phyloP scores from a whole-genome alignment of 768 basidiomycete genomes.

The Phylloporus sp. region DNA sequence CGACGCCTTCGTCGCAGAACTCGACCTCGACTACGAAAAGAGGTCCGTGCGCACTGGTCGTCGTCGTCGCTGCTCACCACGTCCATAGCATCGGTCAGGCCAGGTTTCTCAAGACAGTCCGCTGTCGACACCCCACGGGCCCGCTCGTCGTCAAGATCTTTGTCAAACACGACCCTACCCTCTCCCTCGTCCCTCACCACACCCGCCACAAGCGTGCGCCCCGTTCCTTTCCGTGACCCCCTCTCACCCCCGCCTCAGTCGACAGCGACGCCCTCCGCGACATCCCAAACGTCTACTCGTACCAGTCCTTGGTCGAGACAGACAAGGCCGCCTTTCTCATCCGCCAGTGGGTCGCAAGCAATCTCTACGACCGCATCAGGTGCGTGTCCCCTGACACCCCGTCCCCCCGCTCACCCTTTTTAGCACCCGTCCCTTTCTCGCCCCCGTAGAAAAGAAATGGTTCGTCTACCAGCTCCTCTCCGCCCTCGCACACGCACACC shows the following conservation, averaged over 20 bases:
- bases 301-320: conserved; percentile 87
- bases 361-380: conserved; percentile 97
- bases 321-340: conserved; percentile 95
- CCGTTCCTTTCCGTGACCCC: accelerated
- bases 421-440: conserved; percentile 94
- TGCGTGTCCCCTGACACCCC: conserved; percentile 31
- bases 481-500: conserved; percentile 76
- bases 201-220: conserved; percentile 68
- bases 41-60: conserved; percentile 46
- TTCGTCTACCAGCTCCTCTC: conserved; percentile 90
- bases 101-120: conserved; percentile 68
- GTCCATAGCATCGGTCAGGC: conserved; percentile 27
- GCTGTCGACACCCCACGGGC: conserved; percentile 79
- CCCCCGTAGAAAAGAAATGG: conserved; percentile 94
- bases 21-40: conserved; percentile 90
- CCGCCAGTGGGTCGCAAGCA: conserved; percentile 91
- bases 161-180: conserved; percentile 85
- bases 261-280: conserved; percentile 82
- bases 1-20: conserved; percentile 87
- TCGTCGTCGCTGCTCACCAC: background rate
- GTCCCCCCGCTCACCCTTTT: background rate
- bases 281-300: conserved; percentile 83
- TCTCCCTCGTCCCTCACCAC: conserved; percentile 71
- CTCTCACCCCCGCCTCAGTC: conserved; percentile 39
- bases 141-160: conserved; percentile 91